Evolutionary conservation across 768 basidiomycete species (phyloP), one percentile per base, ranked within the genome.

Genomic region (Scleroderma citrinum): DNA sequence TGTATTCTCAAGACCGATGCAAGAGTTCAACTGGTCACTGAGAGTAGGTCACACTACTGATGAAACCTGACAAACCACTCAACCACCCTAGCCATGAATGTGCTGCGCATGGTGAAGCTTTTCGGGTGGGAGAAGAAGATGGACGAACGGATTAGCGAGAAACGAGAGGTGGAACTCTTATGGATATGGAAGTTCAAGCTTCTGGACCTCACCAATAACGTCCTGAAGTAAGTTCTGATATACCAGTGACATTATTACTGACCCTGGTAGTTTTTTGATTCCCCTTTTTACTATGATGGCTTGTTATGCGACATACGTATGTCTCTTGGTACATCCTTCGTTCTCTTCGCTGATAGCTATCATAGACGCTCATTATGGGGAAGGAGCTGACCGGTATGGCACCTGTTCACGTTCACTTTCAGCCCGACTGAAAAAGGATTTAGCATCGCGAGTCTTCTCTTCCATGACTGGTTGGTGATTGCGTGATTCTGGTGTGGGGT

Each of bases 71-170:
- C 8, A 29, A 42, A 19, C 32, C 40, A 29, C 46, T 19, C 42
- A 32, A 39, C 17, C 37, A n/a, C 21, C 17, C 5, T 17, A 81
- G 81, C 71, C 5, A 69, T 82, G 58, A 76, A 74, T 47, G 76
- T 80, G 17, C 63, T 83, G 12, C 74, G 83, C 16, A 84, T 85
- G 78, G 70, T 85, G 59, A 87, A 87, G 63, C 67, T 87, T 36
- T 86, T 88, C 56, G 85, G 74, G 7, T 77, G 85, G 76, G 75
- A 82, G 72, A 72, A 75, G 49, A 73, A 77, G 41, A 75, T 84
- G 58, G 68, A 75, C 20, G 61, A 72, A 12, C 71, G 72, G 44
- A 69, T 91, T 41, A 65, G 72, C 17, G 72, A 73, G 26, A 79
- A 78, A 56, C 75, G 87, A 50, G 76, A 82, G 38, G 74, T 75